These are phyloP conservation scores for Aspergillus taichungensis DNA, from an alignment of 495 filamentous ascomycete genomes.

Conservation along the genomic window DNA sequence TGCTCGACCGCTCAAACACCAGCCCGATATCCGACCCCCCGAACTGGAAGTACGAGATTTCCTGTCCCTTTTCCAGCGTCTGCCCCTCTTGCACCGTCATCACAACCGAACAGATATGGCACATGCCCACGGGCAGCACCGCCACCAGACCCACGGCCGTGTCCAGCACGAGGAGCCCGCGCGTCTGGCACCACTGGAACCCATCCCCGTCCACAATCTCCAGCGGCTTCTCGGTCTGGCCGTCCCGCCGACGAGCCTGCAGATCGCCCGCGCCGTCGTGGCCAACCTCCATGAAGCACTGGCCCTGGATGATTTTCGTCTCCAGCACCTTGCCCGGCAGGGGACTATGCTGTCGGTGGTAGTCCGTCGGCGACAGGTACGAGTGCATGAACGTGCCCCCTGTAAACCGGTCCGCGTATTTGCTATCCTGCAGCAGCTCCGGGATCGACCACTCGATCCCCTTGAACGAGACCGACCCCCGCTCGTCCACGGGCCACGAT, in stretches of 20 bases:
- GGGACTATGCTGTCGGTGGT: conserved; percentile 23
- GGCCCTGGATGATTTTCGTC: conserved; percentile 18
- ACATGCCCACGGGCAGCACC: conserved; percentile 35
- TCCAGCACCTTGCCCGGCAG: conserved; percentile 17
- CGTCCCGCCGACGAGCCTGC: not conserved
- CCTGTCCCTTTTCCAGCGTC: conserved; percentile 23
- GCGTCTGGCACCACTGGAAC: conserved; percentile 29
- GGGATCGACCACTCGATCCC: conserved; percentile 19
- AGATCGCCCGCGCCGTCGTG: not conserved
- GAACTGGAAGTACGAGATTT: conserved; percentile 35
- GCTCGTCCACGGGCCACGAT: too few relatives aligned
- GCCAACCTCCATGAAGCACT: conserved; percentile 18
- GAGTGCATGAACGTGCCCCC: conserved; percentile 18
- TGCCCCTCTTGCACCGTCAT: conserved; percentile 20
- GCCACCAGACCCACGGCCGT: conserved; percentile 22
- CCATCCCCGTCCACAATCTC: conserved; percentile 22
- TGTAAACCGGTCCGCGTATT: not conserved
- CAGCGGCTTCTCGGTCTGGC: conserved; percentile 1
- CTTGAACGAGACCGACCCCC: conserved; percentile 14
- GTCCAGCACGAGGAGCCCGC: conserved; percentile 26
- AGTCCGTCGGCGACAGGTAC: conserved; percentile 22
- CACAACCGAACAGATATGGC: conserved; percentile 30
- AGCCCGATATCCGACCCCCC: conserved; percentile 33
- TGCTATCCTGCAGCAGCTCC: conserved; percentile 9
- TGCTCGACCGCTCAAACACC: conserved; percentile 16